A percentile compares a stretch with the other conserved stretches of the same genome.
Evolutionary conservation across 208 protist species (phyloP).

Genomic region (Crithidia expoeki): DNA sequence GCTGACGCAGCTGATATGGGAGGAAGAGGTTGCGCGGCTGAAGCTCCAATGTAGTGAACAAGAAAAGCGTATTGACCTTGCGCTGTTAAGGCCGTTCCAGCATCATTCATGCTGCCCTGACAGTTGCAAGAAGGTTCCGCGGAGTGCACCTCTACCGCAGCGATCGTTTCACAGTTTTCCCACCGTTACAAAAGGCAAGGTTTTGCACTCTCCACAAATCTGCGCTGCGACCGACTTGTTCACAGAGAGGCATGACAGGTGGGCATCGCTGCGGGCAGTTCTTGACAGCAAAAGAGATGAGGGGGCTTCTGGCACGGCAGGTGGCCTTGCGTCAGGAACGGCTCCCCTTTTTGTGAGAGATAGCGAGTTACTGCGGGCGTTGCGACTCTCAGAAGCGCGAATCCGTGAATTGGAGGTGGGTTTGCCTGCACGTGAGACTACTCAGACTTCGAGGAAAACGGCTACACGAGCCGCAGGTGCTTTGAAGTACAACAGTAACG

Average conservation of each 20-base stretch:
- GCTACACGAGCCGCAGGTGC: neutral
- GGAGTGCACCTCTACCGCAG: neutral
- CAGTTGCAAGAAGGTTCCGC: neutral
- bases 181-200: neutral
- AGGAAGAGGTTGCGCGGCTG: constrained; percentile 25
- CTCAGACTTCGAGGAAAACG: neutral
- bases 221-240: neutral
- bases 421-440: neutral
- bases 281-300: neutral
- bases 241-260: neutral
- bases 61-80: constrained; percentile 21
- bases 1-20: constrained; percentile 12
- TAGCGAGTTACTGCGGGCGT: constrained; percentile 67
- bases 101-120: too few relatives aligned
- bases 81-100: constrained; percentile 1
- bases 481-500: neutral
- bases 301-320: neutral
- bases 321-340: neutral
- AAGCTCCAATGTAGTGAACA: constrained; percentile 28
- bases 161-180: constrained; percentile 3
- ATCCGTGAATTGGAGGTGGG: constrained; percentile 43
- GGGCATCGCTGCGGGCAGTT: neutral
- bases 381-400: constrained; percentile 57
- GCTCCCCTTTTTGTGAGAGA: constrained; percentile 42
- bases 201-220: neutral